Conservation (phyloP, 805 yeast species). For the Spathaspora passalidarum region DNA sequence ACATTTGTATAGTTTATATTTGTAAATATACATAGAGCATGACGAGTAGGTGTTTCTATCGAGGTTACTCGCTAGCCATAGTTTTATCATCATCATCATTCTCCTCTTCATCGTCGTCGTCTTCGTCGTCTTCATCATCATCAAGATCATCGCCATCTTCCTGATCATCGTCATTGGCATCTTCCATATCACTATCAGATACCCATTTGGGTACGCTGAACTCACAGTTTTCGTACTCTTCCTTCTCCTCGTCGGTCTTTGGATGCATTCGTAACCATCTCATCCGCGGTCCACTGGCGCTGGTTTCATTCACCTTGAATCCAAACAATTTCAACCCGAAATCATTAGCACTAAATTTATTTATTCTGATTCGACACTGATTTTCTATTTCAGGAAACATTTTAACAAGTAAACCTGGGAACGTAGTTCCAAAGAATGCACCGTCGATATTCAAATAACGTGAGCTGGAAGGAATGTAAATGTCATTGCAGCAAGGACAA, state of each 20-base stretch:
- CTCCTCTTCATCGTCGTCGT: slow-evolving; percentile 22
- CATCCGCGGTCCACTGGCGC: slow-evolving; percentile 91
- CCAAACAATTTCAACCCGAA: slow-evolving; percentile 84
- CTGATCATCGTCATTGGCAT: slow-evolving; percentile 28
- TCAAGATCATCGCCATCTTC: slow-evolving; percentile 12
- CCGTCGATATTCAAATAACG: slow-evolving; percentile 90
- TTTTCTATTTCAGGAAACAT: slow-evolving; percentile 88
- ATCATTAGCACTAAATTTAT: slow-evolving; percentile 46
- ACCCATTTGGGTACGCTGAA: slow-evolving; percentile 46
- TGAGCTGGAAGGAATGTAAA: slow-evolving; percentile 84
- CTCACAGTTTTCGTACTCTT: slow-evolving; percentile 65
- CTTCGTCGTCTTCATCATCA: slow-evolving; percentile 16
- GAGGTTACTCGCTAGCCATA: slow-evolving; percentile 40
- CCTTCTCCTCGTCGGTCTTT: slow-evolving; percentile 52
- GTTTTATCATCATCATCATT: slow-evolving; percentile 37
- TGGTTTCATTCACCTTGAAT: slow-evolving; percentile 70
- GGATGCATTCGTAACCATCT: slow-evolving; percentile 88
- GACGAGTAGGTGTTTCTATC: not conserved
- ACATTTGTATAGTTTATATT: not conserved
- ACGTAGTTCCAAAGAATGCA: slow-evolving; percentile 94
- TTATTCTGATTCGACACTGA: slow-evolving; percentile 58
- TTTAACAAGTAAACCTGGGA: slow-evolving; percentile 88
- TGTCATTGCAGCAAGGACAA: slow-evolving; percentile 93
- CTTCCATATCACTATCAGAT: slow-evolving; percentile 14
- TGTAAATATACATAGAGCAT: slow-evolving; percentile 1